phyloP scores from a whole-genome alignment of 208 protist species.

The Trypanosomatidae sp. region DNA sequence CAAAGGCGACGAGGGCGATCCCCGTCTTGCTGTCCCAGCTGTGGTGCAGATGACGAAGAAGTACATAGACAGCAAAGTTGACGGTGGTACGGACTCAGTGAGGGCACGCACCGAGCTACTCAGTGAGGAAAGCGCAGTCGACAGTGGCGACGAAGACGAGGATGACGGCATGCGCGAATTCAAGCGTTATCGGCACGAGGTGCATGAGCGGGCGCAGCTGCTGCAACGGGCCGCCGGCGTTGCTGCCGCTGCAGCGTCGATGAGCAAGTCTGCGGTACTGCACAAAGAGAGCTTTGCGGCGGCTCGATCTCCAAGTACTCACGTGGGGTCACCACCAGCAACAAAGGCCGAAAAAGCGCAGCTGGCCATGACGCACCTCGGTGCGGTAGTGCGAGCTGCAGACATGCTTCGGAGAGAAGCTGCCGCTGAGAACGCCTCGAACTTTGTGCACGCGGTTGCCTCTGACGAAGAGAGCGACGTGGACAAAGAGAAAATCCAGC shows the following conservation, averaged over 20 bases:
- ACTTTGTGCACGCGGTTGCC: slow-evolving; percentile 4
- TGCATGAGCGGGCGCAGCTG: slow-evolving; percentile 17
- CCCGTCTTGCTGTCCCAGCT: background rate
- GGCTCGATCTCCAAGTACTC: background rate
- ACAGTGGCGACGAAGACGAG: slow-evolving; percentile 31
- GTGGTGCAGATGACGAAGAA: background rate
- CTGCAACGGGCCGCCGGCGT: background rate
- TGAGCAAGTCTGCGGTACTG: background rate
- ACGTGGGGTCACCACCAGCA: background rate
- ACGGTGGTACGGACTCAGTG: background rate
- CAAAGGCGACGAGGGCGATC: background rate
- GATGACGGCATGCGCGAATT: slow-evolving; percentile 67
- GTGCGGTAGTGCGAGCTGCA: slow-evolving; percentile 22
- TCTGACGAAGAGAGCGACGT: slow-evolving; percentile 3
- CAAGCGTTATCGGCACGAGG: slow-evolving; percentile 37
- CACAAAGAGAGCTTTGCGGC: background rate
- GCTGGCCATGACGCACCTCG: background rate
- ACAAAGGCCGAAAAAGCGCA: background rate
- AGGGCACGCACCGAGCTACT: background rate
- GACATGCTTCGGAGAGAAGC: slow-evolving; percentile 23
- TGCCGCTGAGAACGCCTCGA: background rate
- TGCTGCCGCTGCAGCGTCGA: background rate
- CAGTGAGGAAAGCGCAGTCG: slow-evolving; percentile 8
- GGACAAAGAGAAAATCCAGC: background rate
- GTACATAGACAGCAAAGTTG: background rate